phyloP scores from a whole-genome alignment of 352 stramenopile species.

The Phytophthora meadii region DNA sequence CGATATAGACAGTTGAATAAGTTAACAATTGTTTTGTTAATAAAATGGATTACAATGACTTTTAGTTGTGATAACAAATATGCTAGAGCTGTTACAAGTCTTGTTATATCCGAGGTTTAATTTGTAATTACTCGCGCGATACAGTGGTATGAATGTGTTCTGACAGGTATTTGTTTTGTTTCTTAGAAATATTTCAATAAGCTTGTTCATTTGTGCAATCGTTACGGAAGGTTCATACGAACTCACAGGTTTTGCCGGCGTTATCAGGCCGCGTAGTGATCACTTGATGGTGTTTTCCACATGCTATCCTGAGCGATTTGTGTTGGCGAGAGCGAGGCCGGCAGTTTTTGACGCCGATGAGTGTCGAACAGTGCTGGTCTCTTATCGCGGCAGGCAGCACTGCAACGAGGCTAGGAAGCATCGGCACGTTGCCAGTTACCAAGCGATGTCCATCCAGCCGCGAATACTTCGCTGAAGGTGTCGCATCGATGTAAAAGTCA shows the following conservation, averaged over 20 bases:
- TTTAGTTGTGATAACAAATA: no score
- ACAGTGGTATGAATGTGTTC: conserved; percentile 4
- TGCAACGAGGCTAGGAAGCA: background rate
- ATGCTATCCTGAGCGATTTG: conserved; percentile 21
- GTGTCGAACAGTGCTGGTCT: conserved; percentile 4
- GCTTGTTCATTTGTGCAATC: background rate
- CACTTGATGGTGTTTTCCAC: conserved; percentile 21
- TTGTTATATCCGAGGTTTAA: conserved; percentile 11
- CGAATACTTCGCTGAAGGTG: conserved; percentile 7
- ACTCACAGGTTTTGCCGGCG: background rate
- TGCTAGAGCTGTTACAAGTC: no score
- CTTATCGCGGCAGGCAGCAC: conserved; percentile 9
- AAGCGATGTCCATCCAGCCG: conserved; percentile 2
- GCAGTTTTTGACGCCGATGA: conserved; percentile 4
- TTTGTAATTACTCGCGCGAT: conserved; percentile 11
- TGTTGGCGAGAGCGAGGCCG: conserved; percentile 1
- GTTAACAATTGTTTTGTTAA: no score
- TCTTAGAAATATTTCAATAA: conserved; percentile 4
- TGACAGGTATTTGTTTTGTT: background rate
- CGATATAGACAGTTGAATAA: no score
- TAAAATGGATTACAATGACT: no score
- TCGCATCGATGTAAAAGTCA: conserved; percentile 13
- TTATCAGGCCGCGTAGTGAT: conserved; percentile 8
- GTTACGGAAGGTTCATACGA: background rate
- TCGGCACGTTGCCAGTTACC: background rate